These are phyloP conservation scores for Fragaria ananassa DNA, from an alignment of 306 rosid genomes.

Conservation along the genomic window DNA sequence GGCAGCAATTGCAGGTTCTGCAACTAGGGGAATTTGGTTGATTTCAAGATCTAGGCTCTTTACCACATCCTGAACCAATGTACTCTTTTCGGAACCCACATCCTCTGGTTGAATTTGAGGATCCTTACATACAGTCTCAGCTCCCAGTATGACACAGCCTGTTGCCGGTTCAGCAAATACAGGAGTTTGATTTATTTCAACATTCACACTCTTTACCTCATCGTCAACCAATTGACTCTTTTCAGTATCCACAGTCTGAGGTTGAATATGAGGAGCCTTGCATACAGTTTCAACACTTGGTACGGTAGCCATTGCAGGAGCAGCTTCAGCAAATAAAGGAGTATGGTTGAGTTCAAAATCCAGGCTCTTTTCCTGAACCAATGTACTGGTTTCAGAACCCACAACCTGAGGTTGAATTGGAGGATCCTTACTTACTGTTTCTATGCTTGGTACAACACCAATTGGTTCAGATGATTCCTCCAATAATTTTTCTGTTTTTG, in stretches of 20 bases:
- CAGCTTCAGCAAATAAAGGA: slow-evolving; percentile 33
- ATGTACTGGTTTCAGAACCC: slow-evolving; percentile 29
- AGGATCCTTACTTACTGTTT: slow-evolving; percentile 17
- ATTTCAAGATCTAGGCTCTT: slow-evolving; percentile 30
- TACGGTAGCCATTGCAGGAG: background rate
- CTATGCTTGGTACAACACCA: slow-evolving; percentile 26
- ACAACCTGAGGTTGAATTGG: slow-evolving; percentile 24
- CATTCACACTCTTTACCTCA: slow-evolving; percentile 26
- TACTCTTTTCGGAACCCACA: slow-evolving; percentile 26
- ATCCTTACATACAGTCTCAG: slow-evolving; percentile 22
- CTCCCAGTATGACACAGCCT: slow-evolving; percentile 21
- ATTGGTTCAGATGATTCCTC: slow-evolving; percentile 21
- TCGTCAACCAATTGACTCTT: slow-evolving; percentile 29
- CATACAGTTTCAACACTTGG: slow-evolving; percentile 16
- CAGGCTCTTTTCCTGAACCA: slow-evolving; percentile 22
- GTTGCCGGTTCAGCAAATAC: background rate
- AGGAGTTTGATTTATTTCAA: slow-evolving; percentile 32
- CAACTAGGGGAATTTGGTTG: slow-evolving; percentile 30
- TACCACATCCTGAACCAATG: slow-evolving; percentile 26
- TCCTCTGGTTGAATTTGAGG: slow-evolving; percentile 25
- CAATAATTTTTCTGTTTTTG: slow-evolving; percentile 18
- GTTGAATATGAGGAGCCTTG: slow-evolving; percentile 25
- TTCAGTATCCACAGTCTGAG: slow-evolving; percentile 16
- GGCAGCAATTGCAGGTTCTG: slow-evolving; percentile 24
- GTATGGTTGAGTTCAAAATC: slow-evolving; percentile 35